phyloP scores from a whole-genome alignment of 2,329 filamentous ascomycete species.

The Ascochyta koolunga region DNA sequence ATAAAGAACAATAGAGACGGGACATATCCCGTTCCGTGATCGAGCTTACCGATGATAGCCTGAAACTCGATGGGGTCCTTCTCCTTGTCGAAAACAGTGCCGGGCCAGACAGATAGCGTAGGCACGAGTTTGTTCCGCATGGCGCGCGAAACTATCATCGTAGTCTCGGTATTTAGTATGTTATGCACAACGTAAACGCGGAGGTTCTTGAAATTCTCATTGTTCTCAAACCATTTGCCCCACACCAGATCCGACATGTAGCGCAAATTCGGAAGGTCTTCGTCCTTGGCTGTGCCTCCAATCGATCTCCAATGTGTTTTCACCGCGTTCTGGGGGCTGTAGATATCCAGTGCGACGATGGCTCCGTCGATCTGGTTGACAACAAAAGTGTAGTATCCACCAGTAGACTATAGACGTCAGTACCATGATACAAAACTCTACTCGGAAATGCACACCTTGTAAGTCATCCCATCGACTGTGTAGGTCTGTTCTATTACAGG shows the following conservation, averaged over 20 bases:
- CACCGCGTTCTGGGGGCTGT: conserved; percentile 16
- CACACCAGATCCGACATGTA: conserved; percentile 30
- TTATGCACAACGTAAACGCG: conserved; percentile 21
- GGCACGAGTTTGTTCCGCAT: conserved; percentile 12
- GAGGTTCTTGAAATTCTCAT: conserved; percentile 25
- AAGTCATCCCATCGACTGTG: background rate
- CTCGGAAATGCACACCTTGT: background rate
- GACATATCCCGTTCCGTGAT: background rate
- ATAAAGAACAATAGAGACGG: background rate
- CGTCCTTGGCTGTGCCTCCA: conserved; percentile 2
- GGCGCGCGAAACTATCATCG: conserved; percentile 20
- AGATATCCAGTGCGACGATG: conserved; percentile 16
- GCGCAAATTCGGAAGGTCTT: conserved; percentile 28
- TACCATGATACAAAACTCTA: background rate
- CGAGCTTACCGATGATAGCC: conserved; percentile 27
- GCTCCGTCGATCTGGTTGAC: conserved; percentile 22
- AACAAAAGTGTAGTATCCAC: conserved; percentile 20
- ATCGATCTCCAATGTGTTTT: conserved; percentile 4
- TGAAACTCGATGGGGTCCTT: conserved; percentile 20
- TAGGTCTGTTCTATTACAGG: background rate
- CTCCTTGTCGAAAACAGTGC: conserved; percentile 16
- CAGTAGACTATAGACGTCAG: conserved; percentile 20
- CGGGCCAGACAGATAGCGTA: conserved; percentile 25
- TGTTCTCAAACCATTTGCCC: conserved; percentile 26
- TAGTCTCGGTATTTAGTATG: conserved; percentile 24